A percentile compares a stretch with the other conserved stretches of the same genome.
These are phyloP conservation scores for Kluyveromyces lactis DNA, from an alignment of 805 yeast species.

Conservation along the genomic window DNA sequence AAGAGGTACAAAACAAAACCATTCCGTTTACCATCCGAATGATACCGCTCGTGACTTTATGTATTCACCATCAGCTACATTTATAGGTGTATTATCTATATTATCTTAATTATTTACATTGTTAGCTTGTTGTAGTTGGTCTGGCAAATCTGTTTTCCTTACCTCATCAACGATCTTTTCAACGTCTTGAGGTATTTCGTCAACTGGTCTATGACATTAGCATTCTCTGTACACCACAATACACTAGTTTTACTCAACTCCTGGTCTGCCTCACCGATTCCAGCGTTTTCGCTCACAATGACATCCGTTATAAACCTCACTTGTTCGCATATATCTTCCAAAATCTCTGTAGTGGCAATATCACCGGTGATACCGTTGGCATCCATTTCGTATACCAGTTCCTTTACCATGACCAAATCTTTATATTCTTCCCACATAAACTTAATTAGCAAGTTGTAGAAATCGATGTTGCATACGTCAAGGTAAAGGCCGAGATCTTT, in stretches of 20 bases:
- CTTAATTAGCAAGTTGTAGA: conserved; percentile 23
- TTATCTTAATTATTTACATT: no score
- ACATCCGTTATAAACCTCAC: conserved; percentile 19
- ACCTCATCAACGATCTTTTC: conserved; percentile 8
- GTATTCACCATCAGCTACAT: no score
- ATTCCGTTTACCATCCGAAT: no score
- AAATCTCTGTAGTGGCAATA: conserved; percentile 19
- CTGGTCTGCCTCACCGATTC: neutral
- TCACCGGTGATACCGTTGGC: conserved; percentile 28
- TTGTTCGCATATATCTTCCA: conserved; percentile 15
- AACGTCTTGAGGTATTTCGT: conserved; percentile 18
- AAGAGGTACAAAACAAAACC: no score
- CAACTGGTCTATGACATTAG: conserved; percentile 12
- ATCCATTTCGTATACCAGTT: conserved; percentile 23
- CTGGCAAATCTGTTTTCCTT: no score
- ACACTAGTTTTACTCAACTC: conserved; percentile 8
- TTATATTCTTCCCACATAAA: conserved; percentile 24
- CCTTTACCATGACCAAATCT: conserved; percentile 15
- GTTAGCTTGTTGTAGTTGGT: no score
- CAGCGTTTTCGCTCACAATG: conserved; percentile 11
- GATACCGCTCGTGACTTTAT: no score
- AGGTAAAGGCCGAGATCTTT: conserved; percentile 22
- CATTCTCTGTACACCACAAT: conserved; percentile 23
- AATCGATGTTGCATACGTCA: conserved; percentile 23
- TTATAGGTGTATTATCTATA: no score